These are phyloP conservation scores for Plenodomus biglobosus DNA, from an alignment of 2,329 filamentous ascomycete species.

Conservation along the genomic window DNA sequence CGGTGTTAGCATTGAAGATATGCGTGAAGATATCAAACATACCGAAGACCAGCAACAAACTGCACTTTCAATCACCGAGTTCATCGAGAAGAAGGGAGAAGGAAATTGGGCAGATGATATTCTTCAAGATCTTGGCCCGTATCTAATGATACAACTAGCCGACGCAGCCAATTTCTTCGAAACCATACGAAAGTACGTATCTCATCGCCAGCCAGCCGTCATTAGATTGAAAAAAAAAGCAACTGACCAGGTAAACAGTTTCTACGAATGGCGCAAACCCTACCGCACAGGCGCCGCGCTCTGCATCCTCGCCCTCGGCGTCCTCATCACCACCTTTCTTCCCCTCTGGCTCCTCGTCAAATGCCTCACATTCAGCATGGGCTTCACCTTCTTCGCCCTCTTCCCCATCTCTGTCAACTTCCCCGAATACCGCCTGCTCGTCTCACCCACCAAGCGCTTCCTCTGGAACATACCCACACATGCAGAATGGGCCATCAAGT, in stretches of 20 bases:
- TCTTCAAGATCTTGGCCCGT: slow-evolving; percentile 33
- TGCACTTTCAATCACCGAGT: slow-evolving; percentile 37
- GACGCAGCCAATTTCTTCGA: slow-evolving; percentile 43
- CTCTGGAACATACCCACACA: slow-evolving; percentile 46
- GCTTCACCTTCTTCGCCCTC: slow-evolving; percentile 38
- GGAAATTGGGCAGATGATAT: slow-evolving; percentile 40
- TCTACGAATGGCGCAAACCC: slow-evolving; percentile 44
- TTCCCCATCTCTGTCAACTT: slow-evolving; percentile 39
- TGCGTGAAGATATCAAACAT: slow-evolving; percentile 36
- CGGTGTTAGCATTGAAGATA: slow-evolving; percentile 25
- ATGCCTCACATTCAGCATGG: slow-evolving; percentile 27
- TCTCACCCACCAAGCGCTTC: slow-evolving; percentile 38
- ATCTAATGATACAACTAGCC: slow-evolving; percentile 40
- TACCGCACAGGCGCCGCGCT: slow-evolving; percentile 29
- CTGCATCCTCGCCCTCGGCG: slow-evolving; percentile 20
- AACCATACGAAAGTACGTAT: slow-evolving; percentile 32
- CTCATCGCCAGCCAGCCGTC: not conserved
- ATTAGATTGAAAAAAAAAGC: no score
- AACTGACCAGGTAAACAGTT: slow-evolving; percentile 17
- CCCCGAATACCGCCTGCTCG: slow-evolving; percentile 41
- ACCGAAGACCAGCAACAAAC: slow-evolving; percentile 34
- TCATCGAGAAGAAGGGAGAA: slow-evolving; percentile 43
- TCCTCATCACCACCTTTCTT: slow-evolving; percentile 24
- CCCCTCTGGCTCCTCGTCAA: slow-evolving; percentile 37
- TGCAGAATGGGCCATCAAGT: slow-evolving; percentile 41